These are phyloP conservation scores for Amanita muscaria DNA, from an alignment of 768 basidiomycete genomes.

Conservation along the genomic window DNA sequence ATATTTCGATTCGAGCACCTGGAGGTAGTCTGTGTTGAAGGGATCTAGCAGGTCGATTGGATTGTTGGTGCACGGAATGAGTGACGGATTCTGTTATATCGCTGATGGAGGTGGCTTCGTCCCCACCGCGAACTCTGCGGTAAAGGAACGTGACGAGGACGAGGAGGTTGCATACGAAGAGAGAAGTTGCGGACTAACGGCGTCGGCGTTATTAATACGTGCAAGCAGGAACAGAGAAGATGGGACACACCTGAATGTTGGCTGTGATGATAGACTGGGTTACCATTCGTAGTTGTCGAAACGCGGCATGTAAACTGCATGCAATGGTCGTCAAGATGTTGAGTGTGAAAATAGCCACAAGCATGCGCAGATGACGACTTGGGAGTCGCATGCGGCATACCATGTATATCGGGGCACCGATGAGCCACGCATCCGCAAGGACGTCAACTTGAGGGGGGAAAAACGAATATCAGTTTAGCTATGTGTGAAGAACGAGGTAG, in stretches of 20 bases:
- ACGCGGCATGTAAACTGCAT: conserved; percentile 14
- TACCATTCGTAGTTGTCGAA: conserved; percentile 6
- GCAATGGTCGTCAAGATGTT: conserved; percentile 14
- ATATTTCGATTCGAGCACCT: too few species aligned
- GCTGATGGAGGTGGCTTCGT: background rate
- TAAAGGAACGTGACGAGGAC: conserved; percentile 20
- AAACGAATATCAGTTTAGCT: background rate
- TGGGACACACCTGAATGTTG: conserved; percentile 14
- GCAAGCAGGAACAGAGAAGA: too few species aligned
- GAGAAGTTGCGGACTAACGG: background rate
- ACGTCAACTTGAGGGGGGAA: conserved; percentile 18
- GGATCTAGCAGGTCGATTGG: background rate
- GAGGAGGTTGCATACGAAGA: conserved; percentile 18
- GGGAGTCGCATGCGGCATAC: conserved; percentile 16
- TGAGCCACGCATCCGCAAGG: conserved; percentile 17
- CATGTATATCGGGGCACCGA: conserved; percentile 17
- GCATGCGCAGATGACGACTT: conserved; percentile 12
- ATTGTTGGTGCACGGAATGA: background rate
- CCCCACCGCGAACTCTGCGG: conserved; percentile 4
- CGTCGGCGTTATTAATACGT: background rate
- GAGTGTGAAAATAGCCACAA: conserved; percentile 18
- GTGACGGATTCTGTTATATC: background rate
- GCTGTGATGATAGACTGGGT: background rate
- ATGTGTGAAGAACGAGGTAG: background rate
- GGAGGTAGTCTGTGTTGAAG: too few species aligned